Conservation (phyloP, 2,329 filamentous ascomycete genomes). For the Endocalyx cinctus region DNA sequence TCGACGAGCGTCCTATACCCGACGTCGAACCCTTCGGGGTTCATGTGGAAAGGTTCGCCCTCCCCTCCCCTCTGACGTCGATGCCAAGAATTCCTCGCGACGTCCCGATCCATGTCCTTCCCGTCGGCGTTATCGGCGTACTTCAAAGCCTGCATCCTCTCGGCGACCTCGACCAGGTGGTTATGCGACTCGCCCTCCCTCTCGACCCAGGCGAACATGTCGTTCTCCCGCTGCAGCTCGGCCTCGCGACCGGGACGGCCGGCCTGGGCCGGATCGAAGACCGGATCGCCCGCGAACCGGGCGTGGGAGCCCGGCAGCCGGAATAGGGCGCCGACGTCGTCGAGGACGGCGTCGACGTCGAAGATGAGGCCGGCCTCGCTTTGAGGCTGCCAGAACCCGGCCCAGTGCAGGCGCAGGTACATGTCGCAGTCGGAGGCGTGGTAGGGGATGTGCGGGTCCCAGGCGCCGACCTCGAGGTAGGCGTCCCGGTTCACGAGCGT, state of each 20-base stretch:
- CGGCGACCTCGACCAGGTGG: conserved; percentile 28
- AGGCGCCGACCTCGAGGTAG: conserved; percentile 38
- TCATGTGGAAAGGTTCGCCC: conserved; percentile 39
- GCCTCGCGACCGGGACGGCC: conserved; percentile 18
- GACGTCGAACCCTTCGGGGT: conserved; percentile 31
- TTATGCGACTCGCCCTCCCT: conserved; percentile 31
- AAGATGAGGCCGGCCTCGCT: conserved; percentile 35
- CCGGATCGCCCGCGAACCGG: conserved; percentile 28
- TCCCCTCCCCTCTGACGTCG: conserved; percentile 35
- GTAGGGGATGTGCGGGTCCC: conserved; percentile 47
- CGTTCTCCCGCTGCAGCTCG: conserved; percentile 23
- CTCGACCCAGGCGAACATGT: conserved; percentile 26
- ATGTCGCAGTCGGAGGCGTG: conserved; percentile 43
- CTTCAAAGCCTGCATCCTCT: conserved; percentile 26
- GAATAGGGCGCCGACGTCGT: conserved; percentile 39
- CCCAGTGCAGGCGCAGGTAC: conserved; percentile 38
- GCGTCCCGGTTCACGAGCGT: conserved; percentile 42
- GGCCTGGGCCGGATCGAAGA: conserved; percentile 14
- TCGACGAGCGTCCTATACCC: conserved; percentile 30
- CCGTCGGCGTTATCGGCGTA: conserved; percentile 3
- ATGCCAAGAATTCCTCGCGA: conserved; percentile 35
- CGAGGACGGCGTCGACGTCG: conserved; percentile 36
- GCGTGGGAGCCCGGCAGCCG: conserved; percentile 31
- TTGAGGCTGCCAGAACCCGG: conserved; percentile 35
- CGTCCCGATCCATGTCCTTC: conserved; percentile 8